Percentiles rank a stretch among this genome's conserved stretches.
Evolutionary conservation across 75 land plant genomes (phyloP).

Genomic region (Sequoia sempervirens): DNA sequence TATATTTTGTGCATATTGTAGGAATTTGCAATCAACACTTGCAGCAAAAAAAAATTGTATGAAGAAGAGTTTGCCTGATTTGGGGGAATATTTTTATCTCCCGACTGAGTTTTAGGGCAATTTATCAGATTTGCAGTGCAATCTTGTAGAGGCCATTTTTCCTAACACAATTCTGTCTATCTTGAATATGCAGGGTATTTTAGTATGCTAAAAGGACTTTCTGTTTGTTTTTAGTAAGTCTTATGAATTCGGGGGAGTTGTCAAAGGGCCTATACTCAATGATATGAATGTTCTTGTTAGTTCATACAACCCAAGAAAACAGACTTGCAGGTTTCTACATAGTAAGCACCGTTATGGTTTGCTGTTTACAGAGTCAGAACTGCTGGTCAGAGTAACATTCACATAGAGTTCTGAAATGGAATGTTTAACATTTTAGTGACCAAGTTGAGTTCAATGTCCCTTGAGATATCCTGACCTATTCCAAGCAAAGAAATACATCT

Average conservation of each 20-base stretch:
- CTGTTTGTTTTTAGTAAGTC: not conserved
- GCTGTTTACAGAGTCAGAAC: not conserved
- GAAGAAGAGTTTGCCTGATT: not conserved
- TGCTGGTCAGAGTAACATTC: not conserved
- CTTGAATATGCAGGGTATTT: not conserved
- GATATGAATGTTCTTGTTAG: not conserved
- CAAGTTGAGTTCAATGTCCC: not conserved
- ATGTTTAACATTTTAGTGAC: not conserved
- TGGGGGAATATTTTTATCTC: not conserved
- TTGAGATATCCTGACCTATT: not conserved
- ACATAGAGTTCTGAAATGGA: not conserved
- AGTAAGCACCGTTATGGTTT: not conserved
- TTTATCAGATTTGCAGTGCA: not conserved
- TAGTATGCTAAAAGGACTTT: not conserved
- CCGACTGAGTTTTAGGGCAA: not conserved
- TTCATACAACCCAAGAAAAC: not conserved
- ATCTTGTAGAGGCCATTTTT: not conserved
- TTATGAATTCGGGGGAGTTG: not conserved
- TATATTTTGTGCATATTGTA: not conserved
- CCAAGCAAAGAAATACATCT: not conserved
- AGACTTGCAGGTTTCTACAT: not conserved
- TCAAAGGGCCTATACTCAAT: not conserved
- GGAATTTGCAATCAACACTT: not conserved
- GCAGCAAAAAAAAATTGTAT: not conserved
- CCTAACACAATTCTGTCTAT: not conserved